These are phyloP conservation scores for Colletotrichum eremochloae DNA, from an alignment of 2,329 filamentous ascomycete species.

Conservation along the genomic window DNA sequence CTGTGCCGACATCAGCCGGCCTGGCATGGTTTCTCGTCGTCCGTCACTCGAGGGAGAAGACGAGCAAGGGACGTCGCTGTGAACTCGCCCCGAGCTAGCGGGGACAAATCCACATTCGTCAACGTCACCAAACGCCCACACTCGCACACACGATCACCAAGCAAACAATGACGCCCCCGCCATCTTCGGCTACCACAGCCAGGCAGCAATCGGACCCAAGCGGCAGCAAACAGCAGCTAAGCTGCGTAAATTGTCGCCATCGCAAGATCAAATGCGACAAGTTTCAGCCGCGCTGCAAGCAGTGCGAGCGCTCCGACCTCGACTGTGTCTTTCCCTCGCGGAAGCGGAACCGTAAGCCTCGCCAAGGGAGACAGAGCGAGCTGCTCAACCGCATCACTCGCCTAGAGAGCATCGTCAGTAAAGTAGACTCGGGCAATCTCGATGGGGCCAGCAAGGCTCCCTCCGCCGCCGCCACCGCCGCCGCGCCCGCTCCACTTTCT, in stretches of 20 bases:
- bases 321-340: constrained; percentile 63
- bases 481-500: constrained; percentile 13
- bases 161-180: constrained; percentile 31
- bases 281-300: constrained; percentile 64
- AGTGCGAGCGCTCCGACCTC: constrained; percentile 62
- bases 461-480: background rate
- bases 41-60: background rate
- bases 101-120: constrained; percentile 23
- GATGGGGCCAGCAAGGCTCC: constrained; percentile 16
- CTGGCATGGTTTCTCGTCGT: constrained; percentile 5
- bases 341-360: constrained; percentile 58
- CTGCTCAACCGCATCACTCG: constrained; percentile 59
- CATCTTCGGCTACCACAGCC: constrained; percentile 17
- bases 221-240: constrained; percentile 53
- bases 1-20: constrained; percentile 23
- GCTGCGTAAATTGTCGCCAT: constrained; percentile 73
- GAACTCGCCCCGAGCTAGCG: constrained; percentile 7
- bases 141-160: background rate
- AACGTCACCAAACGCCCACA: constrained; percentile 33
- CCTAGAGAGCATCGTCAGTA: constrained; percentile 60
- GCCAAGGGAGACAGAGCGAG: constrained; percentile 58
- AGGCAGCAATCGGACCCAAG: constrained; percentile 14
- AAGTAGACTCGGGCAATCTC: constrained; percentile 52
- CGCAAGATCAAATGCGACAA: constrained; percentile 74
- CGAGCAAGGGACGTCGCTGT: background rate